phyloP scores from a whole-genome alignment of 495 filamentous ascomycete genomes.

The Aspergillus avenaceus region DNA sequence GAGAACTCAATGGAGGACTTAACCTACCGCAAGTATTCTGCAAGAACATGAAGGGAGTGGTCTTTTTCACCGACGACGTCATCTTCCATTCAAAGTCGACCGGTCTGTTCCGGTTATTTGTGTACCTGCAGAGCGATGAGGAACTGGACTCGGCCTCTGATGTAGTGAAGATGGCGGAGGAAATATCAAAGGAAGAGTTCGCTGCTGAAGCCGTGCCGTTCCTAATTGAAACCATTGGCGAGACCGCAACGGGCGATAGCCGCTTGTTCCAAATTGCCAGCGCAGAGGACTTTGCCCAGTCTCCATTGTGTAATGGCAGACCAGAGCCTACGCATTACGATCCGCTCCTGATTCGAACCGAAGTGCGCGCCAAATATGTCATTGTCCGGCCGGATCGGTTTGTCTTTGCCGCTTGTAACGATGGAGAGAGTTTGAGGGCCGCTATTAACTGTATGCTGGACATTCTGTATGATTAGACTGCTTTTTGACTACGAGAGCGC shows the following conservation, averaged over 20 bases:
- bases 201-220: neutral
- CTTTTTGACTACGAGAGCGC: no score
- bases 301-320: neutral
- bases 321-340: neutral
- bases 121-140: constrained; percentile 12
- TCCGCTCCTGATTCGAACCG: neutral
- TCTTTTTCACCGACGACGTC: constrained; percentile 25
- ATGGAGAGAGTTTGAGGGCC: neutral
- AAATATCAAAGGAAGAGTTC: neutral
- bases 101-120: constrained; percentile 23
- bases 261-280: neutral
- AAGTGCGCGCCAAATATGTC: neutral
- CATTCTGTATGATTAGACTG: no score
- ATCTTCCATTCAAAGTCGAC: constrained; percentile 14
- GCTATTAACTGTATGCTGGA: neutral
- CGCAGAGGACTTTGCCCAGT: constrained; percentile 1
- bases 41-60: neutral
- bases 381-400: constrained; percentile 5
- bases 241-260: neutral
- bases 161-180: neutral
- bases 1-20: constrained; percentile 20
- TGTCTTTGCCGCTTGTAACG: neutral
- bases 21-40: constrained; percentile 34
- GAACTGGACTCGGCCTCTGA: neutral
- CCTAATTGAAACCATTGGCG: neutral